Evolutionary conservation across 2,329 filamentous ascomycete species (phyloP), one percentile per base, ranked within the genome.

Genomic region (Trichoderma simmonsii): DNA sequence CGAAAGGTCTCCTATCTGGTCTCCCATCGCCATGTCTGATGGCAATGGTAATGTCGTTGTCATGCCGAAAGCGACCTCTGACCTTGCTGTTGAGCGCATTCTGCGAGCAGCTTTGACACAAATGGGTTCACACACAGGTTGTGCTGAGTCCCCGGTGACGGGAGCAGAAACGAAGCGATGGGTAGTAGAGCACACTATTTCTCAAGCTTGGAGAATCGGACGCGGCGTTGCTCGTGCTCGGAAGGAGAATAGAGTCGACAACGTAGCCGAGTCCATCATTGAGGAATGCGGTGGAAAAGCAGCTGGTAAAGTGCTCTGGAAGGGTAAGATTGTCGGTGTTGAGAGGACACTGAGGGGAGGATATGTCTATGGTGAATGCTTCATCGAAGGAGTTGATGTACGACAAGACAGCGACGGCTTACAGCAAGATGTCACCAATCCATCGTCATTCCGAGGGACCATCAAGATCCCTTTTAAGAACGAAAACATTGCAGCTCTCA

Each of bases 391-490:
- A 3, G 80, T 81, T 24, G 84, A 86, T 26, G 74, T 83, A 70
- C 75, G 79, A 68, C 80, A 82, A 5, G 78, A 79, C 30, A 75
- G 76, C 6, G 66, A 70, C 3, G 69, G 72, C 12, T 30, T 66
- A 6, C 59, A 68, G 14, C 43, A 71, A 62, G 51, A 65, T 12
- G 21, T 28, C 2, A 3, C 39, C 3, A 18, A 63, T 1, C n/a
- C 74, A 3, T n/a, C 74, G 2, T 70, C 73, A 7, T 81, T 86
- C 77, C 72, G 77, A 57, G 88, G 88, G 0, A 75, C 80, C 34
- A 80, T 92, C 77, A 90, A 88, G 77, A 90, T 93, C 63, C 90
- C 90, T 0, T 92, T 92, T 83, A 92, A 92, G 81, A 93, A 93
- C 78, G 90, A 93, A 77, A 93, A 92, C 76, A 90, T 93, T 59